Percentiles rank a stretch among this genome's conserved stretches.
Conservation (phyloP, 2,329 filamentous ascomycete genomes). For the Neofusicoccum umdonicola region DNA sequence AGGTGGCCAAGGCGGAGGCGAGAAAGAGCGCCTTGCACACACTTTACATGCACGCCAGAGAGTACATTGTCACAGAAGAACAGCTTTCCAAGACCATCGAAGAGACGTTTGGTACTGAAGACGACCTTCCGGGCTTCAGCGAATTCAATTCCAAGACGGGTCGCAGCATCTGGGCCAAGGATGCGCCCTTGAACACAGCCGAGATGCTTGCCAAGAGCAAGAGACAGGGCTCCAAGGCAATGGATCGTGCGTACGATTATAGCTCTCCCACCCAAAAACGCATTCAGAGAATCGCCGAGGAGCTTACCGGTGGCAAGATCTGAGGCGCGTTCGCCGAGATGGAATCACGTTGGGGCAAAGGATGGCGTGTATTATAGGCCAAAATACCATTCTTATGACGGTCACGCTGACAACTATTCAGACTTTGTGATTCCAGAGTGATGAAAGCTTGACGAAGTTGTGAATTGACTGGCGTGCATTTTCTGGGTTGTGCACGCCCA, state of each 20-base stretch:
- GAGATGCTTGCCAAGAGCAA: constrained; percentile 34
- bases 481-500: background rate
- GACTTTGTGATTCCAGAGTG: no score
- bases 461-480: no score
- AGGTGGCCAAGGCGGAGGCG: constrained; percentile 55
- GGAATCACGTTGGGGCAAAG: background rate
- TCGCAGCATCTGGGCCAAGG: constrained; percentile 32
- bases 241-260: constrained; percentile 28
- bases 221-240: constrained; percentile 31
- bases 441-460: no score
- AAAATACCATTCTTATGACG: background rate
- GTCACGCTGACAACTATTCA: background rate
- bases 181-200: constrained; percentile 32
- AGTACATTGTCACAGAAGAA: constrained; percentile 80
- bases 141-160: constrained; percentile 26
- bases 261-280: constrained; percentile 52
- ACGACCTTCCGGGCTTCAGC: constrained; percentile 42
- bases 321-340: background rate
- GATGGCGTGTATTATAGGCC: background rate
- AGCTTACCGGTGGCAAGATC: constrained; percentile 61
- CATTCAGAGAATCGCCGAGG: constrained; percentile 63
- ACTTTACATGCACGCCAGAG: constrained; percentile 82
- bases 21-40: constrained; percentile 74
- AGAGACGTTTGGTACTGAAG: constrained; percentile 66
- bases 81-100: constrained; percentile 75